Conservation (phyloP, 2,329 filamentous ascomycete genomes). For the Beauveria varroae region DNA sequence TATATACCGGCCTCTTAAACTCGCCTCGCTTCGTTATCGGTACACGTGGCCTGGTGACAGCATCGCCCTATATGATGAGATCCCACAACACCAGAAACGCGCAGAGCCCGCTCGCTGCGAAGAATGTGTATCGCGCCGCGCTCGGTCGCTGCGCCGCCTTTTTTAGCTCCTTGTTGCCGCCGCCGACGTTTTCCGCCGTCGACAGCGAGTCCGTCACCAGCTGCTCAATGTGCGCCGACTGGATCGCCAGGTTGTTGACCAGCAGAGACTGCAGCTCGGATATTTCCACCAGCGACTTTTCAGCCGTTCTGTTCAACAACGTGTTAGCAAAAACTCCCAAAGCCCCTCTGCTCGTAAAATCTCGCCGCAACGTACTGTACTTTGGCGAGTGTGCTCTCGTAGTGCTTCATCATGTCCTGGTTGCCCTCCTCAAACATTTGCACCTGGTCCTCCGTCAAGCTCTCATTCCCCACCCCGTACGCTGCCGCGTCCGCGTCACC, state of each 20-base stretch:
- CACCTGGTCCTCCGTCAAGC: slow-evolving; percentile 74
- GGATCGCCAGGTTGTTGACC: slow-evolving; percentile 74
- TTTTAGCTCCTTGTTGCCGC: slow-evolving; percentile 87
- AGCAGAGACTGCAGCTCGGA: slow-evolving; percentile 86
- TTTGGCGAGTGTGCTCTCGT: slow-evolving; percentile 89
- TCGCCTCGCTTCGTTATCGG: neutral
- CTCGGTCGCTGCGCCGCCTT: slow-evolving; percentile 67
- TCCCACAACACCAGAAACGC: slow-evolving; percentile 72
- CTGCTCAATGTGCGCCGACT: slow-evolving; percentile 83
- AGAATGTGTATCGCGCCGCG: slow-evolving; percentile 71
- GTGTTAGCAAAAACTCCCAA: neutral
- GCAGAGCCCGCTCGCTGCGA: slow-evolving; percentile 69
- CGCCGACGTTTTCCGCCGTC: slow-evolving; percentile 79
- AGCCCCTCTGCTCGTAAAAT: neutral
- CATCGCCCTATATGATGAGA: slow-evolving; percentile 45
- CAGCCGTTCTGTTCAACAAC: slow-evolving; percentile 56
- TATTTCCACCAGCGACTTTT: slow-evolving; percentile 87
- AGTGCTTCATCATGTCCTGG: slow-evolving; percentile 84
- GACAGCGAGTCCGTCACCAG: slow-evolving; percentile 75
- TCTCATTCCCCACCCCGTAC: slow-evolving; percentile 28
- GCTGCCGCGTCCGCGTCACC: neutral
- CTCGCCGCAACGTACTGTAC: slow-evolving; percentile 60
- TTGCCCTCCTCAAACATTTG: slow-evolving; percentile 94
- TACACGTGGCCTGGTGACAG: neutral
- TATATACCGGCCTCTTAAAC: neutral